Base-by-base conservation (phyloP, 208 protist genomes). In the Leishmania gerbilli region DNA sequence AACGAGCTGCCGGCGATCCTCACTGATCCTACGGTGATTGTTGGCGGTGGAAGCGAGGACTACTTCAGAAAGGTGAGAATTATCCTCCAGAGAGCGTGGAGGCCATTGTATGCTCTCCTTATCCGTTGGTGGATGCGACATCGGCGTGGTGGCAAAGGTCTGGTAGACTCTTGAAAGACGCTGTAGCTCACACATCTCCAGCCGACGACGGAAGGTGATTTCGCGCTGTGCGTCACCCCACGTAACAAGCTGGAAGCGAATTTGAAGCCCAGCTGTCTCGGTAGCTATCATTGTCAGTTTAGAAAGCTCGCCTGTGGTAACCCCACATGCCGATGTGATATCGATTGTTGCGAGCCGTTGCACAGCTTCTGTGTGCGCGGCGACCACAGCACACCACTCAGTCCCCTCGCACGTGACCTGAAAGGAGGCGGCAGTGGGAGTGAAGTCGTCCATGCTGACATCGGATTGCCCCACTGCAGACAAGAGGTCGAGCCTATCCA, bases 261-360 rank as follows among this genome's bases (percentile, higher is more conserved):
- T 34, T 24, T 85, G 71, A 2, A 85, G 64, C n/a, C 82, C 82
- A n/a, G 55, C 15, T 17, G 13, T n/a, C 24, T 78, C 77, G 19
- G 71, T 76, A 3, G 72, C 82, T n/a, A 81, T 85, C 56, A 85
- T 62, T 11, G 82, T 85, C 27, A 85, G 34, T 7, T 74, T 72
- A 4, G 51, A 68, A 24, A 85, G 60, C 51, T 81, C 82, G 34
- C n/a, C 37, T 47, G 72, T 64, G 1, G 47, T 24, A n/a, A 81
- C 53, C 49, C 47, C 71, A 40, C 77, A 81, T 34, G 42, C 71
- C 1, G 49, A 47, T 5, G 71, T 11, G 19, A 85, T 79, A 74
- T 85, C 82, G 24, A 60, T 51, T 3, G 77, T 60, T n/a, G 77
- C 65, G 2, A 81, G 42, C 19, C 64, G 75, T 55, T 85, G 82